These are phyloP conservation scores for Oxyria digyna DNA, from an alignment of 148 eudicot species.

Conservation along the genomic window DNA sequence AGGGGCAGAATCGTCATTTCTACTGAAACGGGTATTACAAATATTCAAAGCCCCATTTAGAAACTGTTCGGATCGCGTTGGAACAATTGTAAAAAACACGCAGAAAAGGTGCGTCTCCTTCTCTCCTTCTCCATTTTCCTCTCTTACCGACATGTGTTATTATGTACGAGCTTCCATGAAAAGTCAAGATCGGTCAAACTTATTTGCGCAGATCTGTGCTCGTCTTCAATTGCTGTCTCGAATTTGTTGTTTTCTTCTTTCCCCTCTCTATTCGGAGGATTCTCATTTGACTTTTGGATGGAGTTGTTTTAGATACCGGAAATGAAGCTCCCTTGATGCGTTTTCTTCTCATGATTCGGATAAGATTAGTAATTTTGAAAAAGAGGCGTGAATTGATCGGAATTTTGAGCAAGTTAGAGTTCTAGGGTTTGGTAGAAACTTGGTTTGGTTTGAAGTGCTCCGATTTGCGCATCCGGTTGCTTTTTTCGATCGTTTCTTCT, in stretches of 20 bases:
- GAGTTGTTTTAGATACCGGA: neutral
- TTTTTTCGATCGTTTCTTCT: neutral
- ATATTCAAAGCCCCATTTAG: neutral
- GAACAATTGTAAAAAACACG: neutral
- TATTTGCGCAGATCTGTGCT: neutral
- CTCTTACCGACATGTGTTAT: neutral
- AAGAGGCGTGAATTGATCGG: neutral
- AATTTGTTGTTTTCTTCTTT: neutral
- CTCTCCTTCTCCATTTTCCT: neutral
- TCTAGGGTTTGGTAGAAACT: neutral
- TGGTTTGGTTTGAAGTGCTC: neutral
- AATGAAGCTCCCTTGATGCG: neutral
- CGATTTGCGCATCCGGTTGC: neutral
- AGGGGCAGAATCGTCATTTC: neutral
- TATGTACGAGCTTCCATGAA: neutral
- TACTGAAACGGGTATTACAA: neutral
- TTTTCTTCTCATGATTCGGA: neutral
- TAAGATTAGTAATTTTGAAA: neutral
- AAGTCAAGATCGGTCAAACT: neutral
- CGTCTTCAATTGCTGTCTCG: neutral
- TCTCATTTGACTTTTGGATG: neutral
- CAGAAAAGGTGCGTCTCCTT: constrained; percentile 1
- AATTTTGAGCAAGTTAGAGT: neutral
- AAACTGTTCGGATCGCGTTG: neutral
- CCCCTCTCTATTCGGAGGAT: neutral